Conservation (phyloP, 257 asterid species). For the Scutellaria minor region DNA sequence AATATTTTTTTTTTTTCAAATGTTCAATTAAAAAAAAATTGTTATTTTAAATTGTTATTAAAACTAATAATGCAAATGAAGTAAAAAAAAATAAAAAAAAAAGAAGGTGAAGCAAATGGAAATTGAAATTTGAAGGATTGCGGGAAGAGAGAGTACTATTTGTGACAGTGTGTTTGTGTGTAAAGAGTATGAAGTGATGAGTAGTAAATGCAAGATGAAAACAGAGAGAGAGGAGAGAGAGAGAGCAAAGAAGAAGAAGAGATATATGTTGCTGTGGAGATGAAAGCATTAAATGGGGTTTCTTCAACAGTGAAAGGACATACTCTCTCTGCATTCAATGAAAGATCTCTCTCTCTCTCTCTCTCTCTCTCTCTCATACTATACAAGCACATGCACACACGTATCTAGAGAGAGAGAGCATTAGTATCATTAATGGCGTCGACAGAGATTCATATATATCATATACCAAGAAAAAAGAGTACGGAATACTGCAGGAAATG, state of each 20-base stretch:
- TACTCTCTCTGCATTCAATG: constrained; percentile 44
- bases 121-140: constrained; percentile 32
- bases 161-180: constrained; percentile 26
- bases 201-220: constrained; percentile 46
- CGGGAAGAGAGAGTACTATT: constrained; percentile 24
- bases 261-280: constrained; percentile 27
- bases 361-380: background rate
- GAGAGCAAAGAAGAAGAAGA: constrained; percentile 30
- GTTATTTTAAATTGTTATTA: too few species aligned
- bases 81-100: background rate
- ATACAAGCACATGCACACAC: constrained; percentile 15
- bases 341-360: background rate
- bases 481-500: constrained; percentile 42
- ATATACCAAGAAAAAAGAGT: constrained; percentile 38
- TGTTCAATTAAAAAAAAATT: too few species aligned
- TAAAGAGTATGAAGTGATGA: constrained; percentile 12
- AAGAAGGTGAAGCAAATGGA: constrained; percentile 27
- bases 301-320: constrained; percentile 57
- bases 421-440: constrained; percentile 33
- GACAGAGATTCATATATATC: constrained; percentile 39
- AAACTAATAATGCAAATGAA: constrained; percentile 39
- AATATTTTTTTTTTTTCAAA: too few species aligned
- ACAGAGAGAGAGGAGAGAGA: constrained; percentile 28
- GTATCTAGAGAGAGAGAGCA: constrained; percentile 31
- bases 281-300: constrained; percentile 47